Conservation (phyloP, 192 early-diverging fungal genomes). For the Gonapodya prolifera region DNA sequence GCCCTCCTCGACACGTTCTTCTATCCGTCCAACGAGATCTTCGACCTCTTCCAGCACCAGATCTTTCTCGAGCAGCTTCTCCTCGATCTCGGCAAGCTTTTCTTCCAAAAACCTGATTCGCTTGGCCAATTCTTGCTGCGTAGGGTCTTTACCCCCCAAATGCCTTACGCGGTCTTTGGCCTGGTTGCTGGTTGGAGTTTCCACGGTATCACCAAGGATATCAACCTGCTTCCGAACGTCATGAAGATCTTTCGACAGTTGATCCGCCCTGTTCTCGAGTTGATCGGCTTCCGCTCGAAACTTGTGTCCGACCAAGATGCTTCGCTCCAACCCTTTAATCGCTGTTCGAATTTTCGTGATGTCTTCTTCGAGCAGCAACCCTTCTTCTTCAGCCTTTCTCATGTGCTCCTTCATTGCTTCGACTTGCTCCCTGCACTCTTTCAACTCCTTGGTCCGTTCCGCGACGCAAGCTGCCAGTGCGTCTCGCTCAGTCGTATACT, state of each 20-base stretch:
- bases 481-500: slow-evolving; percentile 31
- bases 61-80: slow-evolving; percentile 44
- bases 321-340: neutral
- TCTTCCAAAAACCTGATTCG: slow-evolving; percentile 37
- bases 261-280: neutral
- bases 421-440: slow-evolving; percentile 8
- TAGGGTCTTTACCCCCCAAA: slow-evolving; percentile 34
- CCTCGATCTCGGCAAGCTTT: slow-evolving; percentile 41
- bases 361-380: neutral
- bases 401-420: neutral
- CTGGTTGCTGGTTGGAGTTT: slow-evolving; percentile 29
- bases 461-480: slow-evolving; percentile 34
- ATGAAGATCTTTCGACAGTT: slow-evolving; percentile 14
- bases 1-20: slow-evolving; percentile 31
- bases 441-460: slow-evolving; percentile 28
- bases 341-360: neutral
- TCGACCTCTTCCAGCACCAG: slow-evolving; percentile 40
- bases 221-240: slow-evolving; percentile 14
- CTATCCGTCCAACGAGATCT: slow-evolving; percentile 29
- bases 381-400: neutral
- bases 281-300: neutral
- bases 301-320: neutral
- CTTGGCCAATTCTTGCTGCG: slow-evolving; percentile 25
- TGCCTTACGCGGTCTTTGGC: slow-evolving; percentile 18
- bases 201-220: slow-evolving; percentile 27